These are phyloP conservation scores for Alternaria ventricosa DNA, from an alignment of 2,329 filamentous ascomycete species.

Conservation along the genomic window DNA sequence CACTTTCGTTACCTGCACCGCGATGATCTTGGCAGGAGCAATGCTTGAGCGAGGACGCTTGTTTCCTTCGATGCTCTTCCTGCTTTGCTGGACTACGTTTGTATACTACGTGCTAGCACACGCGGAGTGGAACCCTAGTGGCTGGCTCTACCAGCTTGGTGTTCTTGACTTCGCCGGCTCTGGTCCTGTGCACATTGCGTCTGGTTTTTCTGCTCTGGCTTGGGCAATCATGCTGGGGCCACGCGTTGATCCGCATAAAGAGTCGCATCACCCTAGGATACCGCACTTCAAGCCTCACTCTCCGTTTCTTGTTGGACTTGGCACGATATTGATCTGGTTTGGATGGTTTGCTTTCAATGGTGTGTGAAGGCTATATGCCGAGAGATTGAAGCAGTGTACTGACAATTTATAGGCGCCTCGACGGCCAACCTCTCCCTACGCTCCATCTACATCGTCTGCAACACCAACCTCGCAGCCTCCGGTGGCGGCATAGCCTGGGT, in stretches of 20 bases:
- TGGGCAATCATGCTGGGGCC: constrained; percentile 77
- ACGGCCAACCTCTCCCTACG: constrained; percentile 61
- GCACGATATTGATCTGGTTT: constrained; percentile 65
- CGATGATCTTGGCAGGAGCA: constrained; percentile 43
- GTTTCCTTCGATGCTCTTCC: constrained; percentile 41
- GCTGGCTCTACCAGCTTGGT: constrained; percentile 73
- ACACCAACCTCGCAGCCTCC: constrained; percentile 65
- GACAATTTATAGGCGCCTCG: constrained; percentile 24
- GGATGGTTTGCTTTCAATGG: constrained; percentile 50
- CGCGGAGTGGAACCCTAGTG: constrained; percentile 78
- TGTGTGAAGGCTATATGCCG: constrained; percentile 28
- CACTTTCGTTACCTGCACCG: constrained; percentile 42
- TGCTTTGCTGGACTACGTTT: constrained; percentile 46
- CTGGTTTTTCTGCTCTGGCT: constrained; percentile 73
- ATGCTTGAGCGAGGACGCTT: constrained; percentile 44
- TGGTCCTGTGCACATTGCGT: constrained; percentile 77
- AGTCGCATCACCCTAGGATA: constrained; percentile 51
- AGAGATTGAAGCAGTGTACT: neutral
- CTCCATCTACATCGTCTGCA: constrained; percentile 63
- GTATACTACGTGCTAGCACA: constrained; percentile 64
- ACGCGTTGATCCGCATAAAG: constrained; percentile 66
- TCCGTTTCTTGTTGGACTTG: constrained; percentile 74
- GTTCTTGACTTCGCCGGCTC: constrained; percentile 78
- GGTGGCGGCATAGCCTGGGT: constrained; percentile 63
- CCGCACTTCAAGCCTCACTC: constrained; percentile 75